Evolutionary conservation across 1,284 basidiomycete genomes (phyloP), one percentile per base, ranked within the genome.

Genomic region (Apiotrichum porosum): DNA sequence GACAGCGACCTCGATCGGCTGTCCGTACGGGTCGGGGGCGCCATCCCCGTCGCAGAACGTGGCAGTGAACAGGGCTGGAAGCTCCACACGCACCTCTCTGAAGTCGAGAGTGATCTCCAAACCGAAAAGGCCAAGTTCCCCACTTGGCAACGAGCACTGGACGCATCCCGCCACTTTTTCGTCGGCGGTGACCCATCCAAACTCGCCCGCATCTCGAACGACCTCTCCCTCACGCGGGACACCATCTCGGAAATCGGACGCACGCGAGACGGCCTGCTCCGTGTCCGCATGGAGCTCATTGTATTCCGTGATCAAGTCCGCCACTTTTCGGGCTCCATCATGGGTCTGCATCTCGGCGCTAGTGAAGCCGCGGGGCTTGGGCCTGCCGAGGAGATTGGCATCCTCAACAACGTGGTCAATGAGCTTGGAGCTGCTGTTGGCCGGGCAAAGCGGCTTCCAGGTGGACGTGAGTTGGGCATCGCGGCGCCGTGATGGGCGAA

Each of bases 271-370:
- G 42, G 51, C 9, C 50, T 71, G 24, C 64, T 68, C 41, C 44
- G 50, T 9, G 60, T 58, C 2, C 50, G 63, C 13, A 42, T 42
- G 14, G 54, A 59, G 14, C 50, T 69, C 5, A 63, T 58, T 35
- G 56, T 52, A 18, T 71, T 63, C 42, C 51, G 62, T 21, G 60
- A 62, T 49, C 69, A 71, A 49, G 55, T 69, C 14, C 63, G 63
- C 24, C 50, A 52, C 38, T 69, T 68, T 37, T 51, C 61, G 28
- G 68, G 64, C 8, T 62, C 58, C 15, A 57, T 71, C 49, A 65
- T 69, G 62, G 69, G 69, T 3, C 56, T 69, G 39, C 69, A 71
- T 42, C 55, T 69, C 10, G 68, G 64, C 28, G 56, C 60, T 24
- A 35, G 39, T 26, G 44, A 42, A 38, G 45, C 44, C 39, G 41